Base-by-base conservation (phyloP, 768 basidiomycete genomes). In the Gautieria morchelliformis region DNA sequence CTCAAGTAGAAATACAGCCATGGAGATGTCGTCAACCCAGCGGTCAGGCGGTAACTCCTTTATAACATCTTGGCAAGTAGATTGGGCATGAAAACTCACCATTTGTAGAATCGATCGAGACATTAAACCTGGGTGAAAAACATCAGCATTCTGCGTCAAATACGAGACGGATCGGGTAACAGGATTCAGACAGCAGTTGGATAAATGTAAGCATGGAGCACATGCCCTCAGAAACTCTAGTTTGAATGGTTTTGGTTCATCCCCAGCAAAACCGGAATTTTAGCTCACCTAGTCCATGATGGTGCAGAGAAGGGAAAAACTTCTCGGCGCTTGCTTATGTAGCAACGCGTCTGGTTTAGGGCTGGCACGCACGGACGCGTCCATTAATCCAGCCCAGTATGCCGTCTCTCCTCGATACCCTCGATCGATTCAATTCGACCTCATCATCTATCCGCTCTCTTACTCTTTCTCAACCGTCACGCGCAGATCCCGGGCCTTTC, bases 31-130 rank as follows among this genome's bases (percentile, higher is more conserved):
- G 77, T 87, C 87, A 86, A 69, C 61, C 69, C 73, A 64, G 59
- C 63, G 73, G 64, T 88, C 85, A 83, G 87, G 87, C 87, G 87
- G 87, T 89, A 89, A 89, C 76, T 89, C 87, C 87, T 76, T 82
- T 69, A 70, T 78, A 72, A 75, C 83, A 85, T 85, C 85, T 75
- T 54, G 39, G 61, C 60, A 5, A 49, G 58, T 53, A n/a, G 63
- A 46, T 50, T 3, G 58, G 59, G 62, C 32, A 1, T 12, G 46
- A 45, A 62, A 30, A 68, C 76, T 74, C 67, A 80, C 80, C 17
- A 44, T 44, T 12, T 5, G 42, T n/a, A 12, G 11, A 17, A 15
- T 20, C 33, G n/a, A 12, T 6, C 24, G 17, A 41, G 8, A 60
- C 5, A 52, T 12, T 15, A 52, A 3, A 37, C 15, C 59, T 62